Evolutionary conservation across 2,329 filamentous ascomycete species (phyloP).

Genomic region (Monilinia vaccinii-corymbosi): DNA sequence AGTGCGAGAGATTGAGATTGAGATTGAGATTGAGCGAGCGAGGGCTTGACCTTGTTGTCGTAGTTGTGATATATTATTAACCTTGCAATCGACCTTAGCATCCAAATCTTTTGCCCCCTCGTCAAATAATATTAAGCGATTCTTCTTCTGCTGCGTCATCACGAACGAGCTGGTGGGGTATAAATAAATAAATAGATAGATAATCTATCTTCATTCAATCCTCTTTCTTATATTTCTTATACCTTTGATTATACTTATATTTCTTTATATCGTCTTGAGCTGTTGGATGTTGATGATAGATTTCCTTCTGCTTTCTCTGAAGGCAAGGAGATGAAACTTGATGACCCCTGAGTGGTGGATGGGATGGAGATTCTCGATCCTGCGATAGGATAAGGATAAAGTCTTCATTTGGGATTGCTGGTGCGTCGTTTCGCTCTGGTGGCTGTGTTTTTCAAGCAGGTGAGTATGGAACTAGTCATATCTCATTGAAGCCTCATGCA

Average conservation of each 20-base stretch:
- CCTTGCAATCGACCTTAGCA: too few species aligned
- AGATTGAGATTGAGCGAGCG: not conserved
- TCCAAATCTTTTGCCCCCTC: not conserved
- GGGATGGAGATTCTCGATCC: not conserved
- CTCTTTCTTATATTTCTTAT: not conserved
- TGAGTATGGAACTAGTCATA: not conserved
- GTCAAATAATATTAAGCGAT: too few species aligned
- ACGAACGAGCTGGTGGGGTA: too few species aligned
- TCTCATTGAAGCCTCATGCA: not conserved
- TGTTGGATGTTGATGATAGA: not conserved
- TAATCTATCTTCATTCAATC: too few species aligned
- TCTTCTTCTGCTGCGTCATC: conserved; percentile 2
- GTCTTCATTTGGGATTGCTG: not conserved
- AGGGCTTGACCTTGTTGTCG: not conserved
- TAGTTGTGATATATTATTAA: not conserved
- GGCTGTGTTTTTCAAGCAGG: not conserved
- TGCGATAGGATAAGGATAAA: not conserved
- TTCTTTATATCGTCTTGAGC: not conserved
- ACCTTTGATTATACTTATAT: too few species aligned
- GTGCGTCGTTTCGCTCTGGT: not conserved
- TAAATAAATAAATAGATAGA: too few species aligned
- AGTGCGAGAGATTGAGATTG: too few species aligned
- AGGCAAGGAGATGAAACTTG: not conserved
- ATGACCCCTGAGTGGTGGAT: not conserved
- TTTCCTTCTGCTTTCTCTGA: not conserved